Conservation (phyloP, 2,329 filamentous ascomycete genomes). For the Metarhizium rileyi region DNA sequence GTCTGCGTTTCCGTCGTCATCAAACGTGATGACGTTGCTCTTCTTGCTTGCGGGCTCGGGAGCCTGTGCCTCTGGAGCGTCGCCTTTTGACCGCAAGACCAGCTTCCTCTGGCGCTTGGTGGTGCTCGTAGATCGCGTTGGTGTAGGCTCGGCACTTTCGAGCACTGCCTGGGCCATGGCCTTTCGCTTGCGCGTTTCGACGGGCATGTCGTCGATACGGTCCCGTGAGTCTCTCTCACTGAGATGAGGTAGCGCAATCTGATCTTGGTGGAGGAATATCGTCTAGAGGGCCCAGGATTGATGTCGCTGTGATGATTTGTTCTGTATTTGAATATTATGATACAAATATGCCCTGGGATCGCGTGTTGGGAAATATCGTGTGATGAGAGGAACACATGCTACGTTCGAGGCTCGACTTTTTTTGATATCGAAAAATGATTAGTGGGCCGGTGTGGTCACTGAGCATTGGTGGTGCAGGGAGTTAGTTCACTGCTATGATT, state of each 20-base stretch:
- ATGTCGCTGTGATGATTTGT: neutral
- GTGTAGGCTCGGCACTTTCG: conserved; percentile 4
- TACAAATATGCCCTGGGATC: neutral
- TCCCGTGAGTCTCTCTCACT: neutral
- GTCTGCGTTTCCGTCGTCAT: conserved; percentile 23
- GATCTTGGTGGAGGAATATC: neutral
- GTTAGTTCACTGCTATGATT: neutral
- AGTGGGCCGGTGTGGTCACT: neutral
- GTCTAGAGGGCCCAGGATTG: neutral
- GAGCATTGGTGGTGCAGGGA: neutral
- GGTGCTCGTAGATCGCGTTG: conserved; percentile 8
- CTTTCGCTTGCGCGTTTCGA: conserved; percentile 21
- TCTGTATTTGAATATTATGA: neutral
- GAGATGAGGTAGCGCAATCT: neutral
- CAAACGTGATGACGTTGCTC: conserved; percentile 24
- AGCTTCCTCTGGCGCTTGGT: conserved; percentile 19
- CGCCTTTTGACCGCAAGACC: conserved; percentile 25
- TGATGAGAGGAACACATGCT: no score
- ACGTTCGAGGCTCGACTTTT: neutral
- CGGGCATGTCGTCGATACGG: conserved; percentile 8
- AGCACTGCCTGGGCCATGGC: conserved; percentile 11
- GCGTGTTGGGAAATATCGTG: no score
- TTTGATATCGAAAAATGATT: neutral
- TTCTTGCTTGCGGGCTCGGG: conserved; percentile 9
- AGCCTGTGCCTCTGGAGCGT: conserved; percentile 9